Evolutionary conservation across 2,329 filamentous ascomycete species (phyloP), one percentile per base, ranked within the genome.

Genomic region (Colletotrichum karsti): DNA sequence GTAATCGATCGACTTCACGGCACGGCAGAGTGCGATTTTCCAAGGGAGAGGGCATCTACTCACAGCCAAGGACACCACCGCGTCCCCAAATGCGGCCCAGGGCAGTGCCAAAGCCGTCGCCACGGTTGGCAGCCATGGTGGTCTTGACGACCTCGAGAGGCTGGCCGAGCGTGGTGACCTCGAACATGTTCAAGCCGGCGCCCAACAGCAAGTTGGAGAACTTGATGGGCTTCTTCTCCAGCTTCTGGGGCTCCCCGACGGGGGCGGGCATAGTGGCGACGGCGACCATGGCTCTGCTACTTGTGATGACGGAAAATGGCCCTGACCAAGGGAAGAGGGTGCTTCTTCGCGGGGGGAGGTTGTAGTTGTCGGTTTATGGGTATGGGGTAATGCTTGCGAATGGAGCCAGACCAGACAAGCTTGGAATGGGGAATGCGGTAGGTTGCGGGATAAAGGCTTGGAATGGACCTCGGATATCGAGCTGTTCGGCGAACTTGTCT

Each of bases 161-260:
- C 89, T 97, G 87, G 73, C 85, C 84, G 72, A 87, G 81, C 67
- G 87, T 87, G 72, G 86, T 89, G 79, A 92, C 87, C 90, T 98
- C 95, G 82, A 98, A 98, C 89, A 98, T 86, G 88, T 97, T 98
- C 84, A 98, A 89, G 75, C 94, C 93, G 79, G 93, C 93, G 78
- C 95, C 95, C 77, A 98, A 90, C 78, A 99, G 87, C 89, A 99
- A 83, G 86, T 99, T 99, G 87, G 94, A 97, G 89, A 98, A 98
- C 90, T 98, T 98, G 90, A 99, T 90, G 74, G 96, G 96, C 90
- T 98, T 98, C 93, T 98, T 98, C 92, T 98, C 95, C 80, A 97
- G 85, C 82, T 81, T 84, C 72, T 81, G 78, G 64, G 79, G 77
- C 72, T 82, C 82, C 75, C 80, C 77, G 72, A 81, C 74, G 79